Conservation (phyloP, 2,329 filamentous ascomycete species). For the Fusarium mexicanum region DNA sequence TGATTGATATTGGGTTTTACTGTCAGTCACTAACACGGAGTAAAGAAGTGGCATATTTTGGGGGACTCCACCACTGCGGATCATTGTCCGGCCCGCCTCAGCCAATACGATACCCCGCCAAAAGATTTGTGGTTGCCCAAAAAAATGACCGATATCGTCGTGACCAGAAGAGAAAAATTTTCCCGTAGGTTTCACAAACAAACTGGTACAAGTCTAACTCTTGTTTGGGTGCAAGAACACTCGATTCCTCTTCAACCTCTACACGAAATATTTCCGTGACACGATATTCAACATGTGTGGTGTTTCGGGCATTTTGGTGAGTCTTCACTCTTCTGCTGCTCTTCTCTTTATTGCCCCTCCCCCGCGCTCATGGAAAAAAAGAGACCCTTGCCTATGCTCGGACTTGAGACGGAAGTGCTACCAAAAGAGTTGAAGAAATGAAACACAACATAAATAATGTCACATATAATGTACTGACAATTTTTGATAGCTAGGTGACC, state of each 20-base stretch:
- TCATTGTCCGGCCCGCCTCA: constrained; percentile 24
- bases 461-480: constrained; percentile 6
- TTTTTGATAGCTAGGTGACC: constrained; percentile 45
- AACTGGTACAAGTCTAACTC: constrained; percentile 10
- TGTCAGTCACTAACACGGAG: constrained; percentile 7
- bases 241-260: constrained; percentile 3
- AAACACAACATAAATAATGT: not conserved
- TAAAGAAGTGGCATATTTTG: constrained; percentile 2
- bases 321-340: constrained; percentile 10
- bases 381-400: constrained; percentile 26
- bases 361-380: constrained; percentile 18
- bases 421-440: constrained; percentile 9
- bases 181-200: constrained; percentile 22
- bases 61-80: constrained; percentile 15
- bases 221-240: constrained; percentile 14
- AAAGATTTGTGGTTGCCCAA: constrained; percentile 27
- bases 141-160: constrained; percentile 32
- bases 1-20: not conserved
- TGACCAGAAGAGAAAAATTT: constrained; percentile 22
- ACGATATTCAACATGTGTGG: constrained; percentile 34
- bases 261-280: constrained; percentile 4
- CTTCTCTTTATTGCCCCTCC: constrained; percentile 19
- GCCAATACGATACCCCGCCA: constrained; percentile 28
- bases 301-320: constrained; percentile 35
- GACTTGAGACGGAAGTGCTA: constrained; percentile 26